phyloP scores from a whole-genome alignment of 176 grass and related monocot genomes.

The Puccinellia tenuiflora region DNA sequence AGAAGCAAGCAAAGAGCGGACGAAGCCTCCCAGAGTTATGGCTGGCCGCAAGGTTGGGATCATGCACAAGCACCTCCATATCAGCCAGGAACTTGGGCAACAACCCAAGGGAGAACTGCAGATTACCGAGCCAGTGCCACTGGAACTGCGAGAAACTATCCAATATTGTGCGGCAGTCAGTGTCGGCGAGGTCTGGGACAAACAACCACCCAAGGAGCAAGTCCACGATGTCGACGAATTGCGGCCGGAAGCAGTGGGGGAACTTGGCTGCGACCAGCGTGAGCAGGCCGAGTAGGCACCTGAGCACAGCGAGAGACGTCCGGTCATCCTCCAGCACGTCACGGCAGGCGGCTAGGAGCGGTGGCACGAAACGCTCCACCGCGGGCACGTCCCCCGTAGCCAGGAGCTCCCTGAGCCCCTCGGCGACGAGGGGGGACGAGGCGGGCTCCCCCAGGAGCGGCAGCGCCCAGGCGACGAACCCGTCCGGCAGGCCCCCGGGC shows the following conservation, averaged over 20 bases:
- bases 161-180: conserved; percentile 68
- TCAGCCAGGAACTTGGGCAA: conserved; percentile 92
- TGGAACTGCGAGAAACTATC: conserved; percentile 90
- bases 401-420: conserved; percentile 75
- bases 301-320: conserved; percentile 72
- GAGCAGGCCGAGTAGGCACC: conserved; percentile 69
- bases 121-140: conserved; percentile 79
- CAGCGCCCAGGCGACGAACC: conserved; percentile 80
- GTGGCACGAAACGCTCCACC: conserved; percentile 69
- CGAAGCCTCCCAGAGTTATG: conserved; percentile 55
- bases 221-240: conserved; percentile 85
- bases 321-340: conserved; percentile 88
- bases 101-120: conserved; percentile 80
- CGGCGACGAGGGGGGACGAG: conserved; percentile 50
- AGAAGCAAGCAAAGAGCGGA: conserved; percentile 85
- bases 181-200: conserved; percentile 68
- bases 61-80: conserved; percentile 82
- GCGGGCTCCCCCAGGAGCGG: conserved; percentile 65
- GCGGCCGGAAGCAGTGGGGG: conserved; percentile 70
- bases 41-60: conserved; percentile 38
- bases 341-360: conserved; percentile 66
- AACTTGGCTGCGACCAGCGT: conserved; percentile 75
- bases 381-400: conserved; percentile 45
- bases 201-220: conserved; percentile 88
- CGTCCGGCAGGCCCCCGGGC: conserved; percentile 59